A percentile compares a stretch with the other conserved stretches of the same genome.
Evolutionary conservation across 768 basidiomycete species (phyloP).

Genomic region (Amanita molliuscula): DNA sequence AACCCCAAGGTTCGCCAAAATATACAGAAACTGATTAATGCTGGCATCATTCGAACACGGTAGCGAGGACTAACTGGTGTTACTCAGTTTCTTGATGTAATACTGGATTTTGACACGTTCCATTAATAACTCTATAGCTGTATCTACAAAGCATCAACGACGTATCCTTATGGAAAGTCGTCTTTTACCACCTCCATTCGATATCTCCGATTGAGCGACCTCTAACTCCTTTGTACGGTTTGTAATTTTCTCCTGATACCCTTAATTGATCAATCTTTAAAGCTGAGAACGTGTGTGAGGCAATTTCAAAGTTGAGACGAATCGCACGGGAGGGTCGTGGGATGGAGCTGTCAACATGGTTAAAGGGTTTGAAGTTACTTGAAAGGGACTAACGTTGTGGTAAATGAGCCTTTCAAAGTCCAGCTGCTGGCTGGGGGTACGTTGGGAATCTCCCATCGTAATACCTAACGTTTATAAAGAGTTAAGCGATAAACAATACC

Average conservation of each 20-base stretch:
- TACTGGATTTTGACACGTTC: not conserved
- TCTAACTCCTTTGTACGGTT: conserved; percentile 87
- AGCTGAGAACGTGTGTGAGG: conserved; percentile 64
- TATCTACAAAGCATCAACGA: not conserved
- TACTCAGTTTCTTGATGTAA: not conserved
- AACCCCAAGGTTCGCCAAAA: conserved; percentile 73
- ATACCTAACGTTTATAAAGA: conserved; percentile 28
- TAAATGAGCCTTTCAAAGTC: conserved; percentile 72
- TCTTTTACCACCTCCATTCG: conserved; percentile 53
- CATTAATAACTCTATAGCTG: not conserved
- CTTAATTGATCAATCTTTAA: conserved; percentile 82
- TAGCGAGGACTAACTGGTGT: conserved; percentile 23
- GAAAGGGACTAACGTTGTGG: conserved; percentile 37
- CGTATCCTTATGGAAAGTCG: not conserved
- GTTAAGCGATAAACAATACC: not conserved
- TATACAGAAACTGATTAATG: conserved; percentile 84
- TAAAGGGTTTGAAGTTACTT: not conserved
- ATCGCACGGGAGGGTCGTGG: conserved; percentile 68
- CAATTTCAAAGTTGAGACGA: conserved; percentile 61
- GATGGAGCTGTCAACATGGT: conserved; percentile 21
- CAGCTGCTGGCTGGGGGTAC: conserved; percentile 59
- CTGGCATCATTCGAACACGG: conserved; percentile 87
- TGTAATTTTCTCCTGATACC: conserved; percentile 70
- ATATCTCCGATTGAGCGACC: conserved; percentile 55
- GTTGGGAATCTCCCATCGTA: conserved; percentile 72